These are phyloP conservation scores for Rusavskia elegans DNA, from an alignment of 495 filamentous ascomycete species.

Conservation along the genomic window DNA sequence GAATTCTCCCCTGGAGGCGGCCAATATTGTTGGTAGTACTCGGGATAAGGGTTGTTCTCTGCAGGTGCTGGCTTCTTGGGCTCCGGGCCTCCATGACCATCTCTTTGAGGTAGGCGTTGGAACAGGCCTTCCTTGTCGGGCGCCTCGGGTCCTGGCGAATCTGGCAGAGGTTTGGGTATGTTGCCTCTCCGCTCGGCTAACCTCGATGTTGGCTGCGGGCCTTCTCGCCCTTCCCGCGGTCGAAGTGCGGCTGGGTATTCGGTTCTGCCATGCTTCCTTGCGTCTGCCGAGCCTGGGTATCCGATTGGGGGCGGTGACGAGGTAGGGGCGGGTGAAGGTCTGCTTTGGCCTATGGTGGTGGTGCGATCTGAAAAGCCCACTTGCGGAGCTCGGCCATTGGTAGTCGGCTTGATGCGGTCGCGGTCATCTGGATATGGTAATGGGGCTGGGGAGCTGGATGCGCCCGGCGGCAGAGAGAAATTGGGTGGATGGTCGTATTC, in stretches of 20 bases:
- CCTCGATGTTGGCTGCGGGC: constrained; percentile 27
- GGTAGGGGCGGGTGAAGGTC: constrained; percentile 12
- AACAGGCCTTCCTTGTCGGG: constrained; percentile 61
- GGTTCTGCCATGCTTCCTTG: constrained; percentile 9
- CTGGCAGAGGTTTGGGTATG: constrained; percentile 60
- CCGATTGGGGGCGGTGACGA: constrained; percentile 18
- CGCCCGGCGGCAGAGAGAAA: constrained; percentile 40
- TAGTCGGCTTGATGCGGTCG: constrained; percentile 25
- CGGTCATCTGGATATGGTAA: constrained; percentile 69
- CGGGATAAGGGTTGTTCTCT: constrained; percentile 29
- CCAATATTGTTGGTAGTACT: constrained; percentile 53
- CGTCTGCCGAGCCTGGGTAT: constrained; percentile 17
- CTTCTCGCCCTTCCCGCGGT: constrained; percentile 30
- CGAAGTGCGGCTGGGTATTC: constrained; percentile 32
- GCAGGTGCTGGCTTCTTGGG: constrained; percentile 1
- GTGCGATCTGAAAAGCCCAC: constrained; percentile 2
- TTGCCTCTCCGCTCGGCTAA: constrained; percentile 60
- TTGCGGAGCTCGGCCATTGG: constrained; percentile 16
- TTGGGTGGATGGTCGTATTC: constrained; percentile 25
- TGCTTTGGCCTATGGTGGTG: constrained; percentile 11
- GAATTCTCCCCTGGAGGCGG: constrained; percentile 34
- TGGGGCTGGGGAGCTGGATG: constrained; percentile 46
- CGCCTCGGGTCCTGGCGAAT: constrained; percentile 52
- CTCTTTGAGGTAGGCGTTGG: constrained; percentile 33
- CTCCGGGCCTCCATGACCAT: constrained; percentile 9